A percentile compares a stretch with the other conserved stretches of the same genome.
phyloP scores from a whole-genome alignment of 176 grass and related monocot species.

The Rhipidocladum racemiflorum region DNA sequence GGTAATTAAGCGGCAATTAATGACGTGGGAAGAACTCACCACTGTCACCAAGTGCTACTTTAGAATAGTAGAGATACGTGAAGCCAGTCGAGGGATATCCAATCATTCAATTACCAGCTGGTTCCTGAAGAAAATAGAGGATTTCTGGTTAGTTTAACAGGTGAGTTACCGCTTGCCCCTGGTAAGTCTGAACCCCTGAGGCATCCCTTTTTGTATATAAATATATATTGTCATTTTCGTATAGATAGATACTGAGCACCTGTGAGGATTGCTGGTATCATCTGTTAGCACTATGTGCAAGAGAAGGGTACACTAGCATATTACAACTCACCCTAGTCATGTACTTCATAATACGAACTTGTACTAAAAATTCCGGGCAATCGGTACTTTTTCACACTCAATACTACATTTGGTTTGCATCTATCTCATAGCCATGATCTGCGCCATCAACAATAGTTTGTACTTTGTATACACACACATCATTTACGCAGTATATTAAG shows the following conservation, averaged over 20 bases:
- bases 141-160: constrained; percentile 1
- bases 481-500: too few species aligned
- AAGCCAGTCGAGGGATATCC: not conserved
- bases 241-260: not conserved
- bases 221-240: not conserved
- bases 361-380: not conserved
- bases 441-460: not conserved
- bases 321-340: not conserved
- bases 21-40: too few species aligned
- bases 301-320: not conserved
- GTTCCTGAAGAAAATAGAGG: not conserved
- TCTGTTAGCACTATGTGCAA: not conserved
- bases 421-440: not conserved
- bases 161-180: not conserved
- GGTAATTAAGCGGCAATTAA: too few species aligned
- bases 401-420: not conserved
- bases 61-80: too few species aligned
- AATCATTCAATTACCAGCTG: not conserved
- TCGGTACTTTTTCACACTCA: not conserved
- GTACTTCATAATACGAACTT: not conserved
- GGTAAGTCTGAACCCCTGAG: not conserved
- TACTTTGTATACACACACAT: constrained; percentile 3
- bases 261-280: not conserved
- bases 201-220: not conserved
- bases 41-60: too few species aligned